Percentiles rank a stretch among this genome's conserved stretches.
These are phyloP conservation scores for Leishmania aethiopica DNA, from an alignment of 208 protist species.

Conservation along the genomic window DNA sequence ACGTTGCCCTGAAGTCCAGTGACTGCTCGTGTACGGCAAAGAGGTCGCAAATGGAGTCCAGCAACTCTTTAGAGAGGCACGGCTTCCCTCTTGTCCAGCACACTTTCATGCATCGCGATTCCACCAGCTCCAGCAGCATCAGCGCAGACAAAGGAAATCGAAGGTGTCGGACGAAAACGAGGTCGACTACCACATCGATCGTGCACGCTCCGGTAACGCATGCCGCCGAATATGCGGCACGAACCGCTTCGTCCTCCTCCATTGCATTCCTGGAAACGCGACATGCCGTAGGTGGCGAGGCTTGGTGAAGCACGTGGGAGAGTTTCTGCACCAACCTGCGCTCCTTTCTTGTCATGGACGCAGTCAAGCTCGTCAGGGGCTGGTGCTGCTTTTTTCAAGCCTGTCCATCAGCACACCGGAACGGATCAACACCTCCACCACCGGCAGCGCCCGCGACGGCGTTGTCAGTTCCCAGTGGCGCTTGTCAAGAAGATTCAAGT, in stretches of 20 bases:
- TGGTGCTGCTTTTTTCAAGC: conserved; percentile 44
- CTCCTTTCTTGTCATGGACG: conserved; percentile 69
- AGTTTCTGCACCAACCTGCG: conserved; percentile 40
- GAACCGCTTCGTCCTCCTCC: conserved; percentile 27
- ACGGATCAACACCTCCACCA: conserved; percentile 52
- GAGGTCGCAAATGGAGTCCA: conserved; percentile 26
- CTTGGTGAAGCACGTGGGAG: conserved; percentile 30
- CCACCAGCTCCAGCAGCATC: conserved; percentile 44
- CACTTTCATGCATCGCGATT: conserved; percentile 13
- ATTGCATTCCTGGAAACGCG: neutral
- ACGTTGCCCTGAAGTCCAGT: conserved; percentile 40
- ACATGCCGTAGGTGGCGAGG: neutral
- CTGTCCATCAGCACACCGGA: conserved; percentile 61
- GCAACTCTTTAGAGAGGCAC: conserved; percentile 11
- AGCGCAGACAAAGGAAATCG: conserved; percentile 14
- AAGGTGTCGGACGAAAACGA: conserved; percentile 21
- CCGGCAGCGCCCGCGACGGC: conserved; percentile 59
- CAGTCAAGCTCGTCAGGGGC: conserved; percentile 48
- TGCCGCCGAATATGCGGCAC: conserved; percentile 24
- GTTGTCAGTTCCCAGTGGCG: conserved; percentile 67
- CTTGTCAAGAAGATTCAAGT: conserved; percentile 43
- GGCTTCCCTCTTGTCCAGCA: conserved; percentile 13
- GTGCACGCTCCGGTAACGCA: conserved; percentile 21
- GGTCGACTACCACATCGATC: conserved; percentile 6
- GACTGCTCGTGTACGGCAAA: conserved; percentile 20